These are phyloP conservation scores for Kodamaea anthophila DNA, from an alignment of 1,139 yeast genomes.

Conservation along the genomic window DNA sequence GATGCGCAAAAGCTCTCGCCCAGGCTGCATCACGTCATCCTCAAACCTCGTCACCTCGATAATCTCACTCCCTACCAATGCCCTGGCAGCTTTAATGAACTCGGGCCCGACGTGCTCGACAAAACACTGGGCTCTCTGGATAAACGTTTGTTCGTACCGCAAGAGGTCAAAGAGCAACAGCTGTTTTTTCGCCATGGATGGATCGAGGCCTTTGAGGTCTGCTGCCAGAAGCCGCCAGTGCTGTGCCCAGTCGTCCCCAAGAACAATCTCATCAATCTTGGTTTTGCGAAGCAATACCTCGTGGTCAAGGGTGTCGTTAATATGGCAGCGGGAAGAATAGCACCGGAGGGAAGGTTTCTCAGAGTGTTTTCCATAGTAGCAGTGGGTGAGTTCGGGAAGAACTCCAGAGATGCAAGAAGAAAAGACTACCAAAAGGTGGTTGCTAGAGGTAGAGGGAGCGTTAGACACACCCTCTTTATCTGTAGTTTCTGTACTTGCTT, in stretches of 20 bases:
- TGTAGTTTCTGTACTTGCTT: constrained; percentile 9
- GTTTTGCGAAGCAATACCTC: constrained; percentile 27
- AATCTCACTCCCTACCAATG: constrained; percentile 29
- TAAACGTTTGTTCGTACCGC: constrained; percentile 67
- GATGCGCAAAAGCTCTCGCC: constrained; percentile 53
- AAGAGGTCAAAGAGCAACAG: constrained; percentile 74
- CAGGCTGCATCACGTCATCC: constrained; percentile 55
- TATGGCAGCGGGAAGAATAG: constrained; percentile 33
- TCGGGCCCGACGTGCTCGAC: constrained; percentile 44
- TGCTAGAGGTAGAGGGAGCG: too few species aligned
- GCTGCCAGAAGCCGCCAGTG: constrained; percentile 65
- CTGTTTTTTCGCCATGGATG: constrained; percentile 57
- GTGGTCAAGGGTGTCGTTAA: constrained; percentile 33
- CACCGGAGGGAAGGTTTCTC: constrained; percentile 21
- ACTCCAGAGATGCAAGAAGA: constrained; percentile 34
- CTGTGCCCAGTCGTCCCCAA: constrained; percentile 64
- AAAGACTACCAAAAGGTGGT: too few species aligned
- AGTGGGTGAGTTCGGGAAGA: constrained; percentile 30
- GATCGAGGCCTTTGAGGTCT: constrained; percentile 50
- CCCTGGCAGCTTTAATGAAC: constrained; percentile 44
- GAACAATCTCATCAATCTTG: constrained; percentile 31
- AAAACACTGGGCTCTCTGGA: constrained; percentile 63
- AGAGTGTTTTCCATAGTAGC: constrained; percentile 31
- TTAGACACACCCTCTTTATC: constrained; percentile 11
- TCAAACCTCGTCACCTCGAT: constrained; percentile 44